Conservation (phyloP, 805 yeast species). For the Nakazawaea pomicola region DNA sequence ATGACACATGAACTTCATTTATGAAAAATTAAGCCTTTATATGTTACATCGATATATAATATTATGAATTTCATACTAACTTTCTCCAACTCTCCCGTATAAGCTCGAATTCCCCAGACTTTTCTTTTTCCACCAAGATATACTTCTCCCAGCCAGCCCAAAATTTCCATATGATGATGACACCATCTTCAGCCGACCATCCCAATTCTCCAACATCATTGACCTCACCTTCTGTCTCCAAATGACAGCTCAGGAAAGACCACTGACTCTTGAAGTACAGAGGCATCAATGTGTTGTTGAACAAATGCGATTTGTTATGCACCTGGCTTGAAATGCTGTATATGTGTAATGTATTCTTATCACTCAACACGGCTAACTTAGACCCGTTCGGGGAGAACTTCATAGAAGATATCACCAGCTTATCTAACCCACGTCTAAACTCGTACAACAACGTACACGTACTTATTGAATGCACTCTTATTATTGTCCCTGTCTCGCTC, state of each 20-base stretch:
- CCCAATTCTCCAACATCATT: slow-evolving; percentile 49
- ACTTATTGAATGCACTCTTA: slow-evolving; percentile 65
- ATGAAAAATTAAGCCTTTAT: no score
- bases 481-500: slow-evolving; percentile 75
- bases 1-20: no score
- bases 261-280: slow-evolving; percentile 79
- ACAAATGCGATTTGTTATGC: slow-evolving; percentile 53
- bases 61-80: slow-evolving; percentile 15
- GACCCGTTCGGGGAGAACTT: slow-evolving; percentile 74
- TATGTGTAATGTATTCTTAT: slow-evolving; percentile 85
- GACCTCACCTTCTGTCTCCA: slow-evolving; percentile 14
- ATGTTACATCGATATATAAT: no score
- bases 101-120: slow-evolving; percentile 43
- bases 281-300: slow-evolving; percentile 59
- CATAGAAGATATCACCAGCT: slow-evolving; percentile 78
- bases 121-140: slow-evolving; percentile 49
- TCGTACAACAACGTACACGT: slow-evolving; percentile 72
- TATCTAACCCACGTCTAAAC: slow-evolving; percentile 86
- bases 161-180: slow-evolving; percentile 71
- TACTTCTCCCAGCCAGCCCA: slow-evolving; percentile 86
- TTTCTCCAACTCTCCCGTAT: slow-evolving; percentile 70
- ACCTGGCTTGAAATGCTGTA: slow-evolving; percentile 39
- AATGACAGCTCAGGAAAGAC: slow-evolving; percentile 76
- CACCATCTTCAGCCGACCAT: slow-evolving; percentile 71
- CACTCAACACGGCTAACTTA: slow-evolving; percentile 79